Conservation (phyloP, 2,329 filamentous ascomycete genomes). For the Sclerotinia glacialis region DNA sequence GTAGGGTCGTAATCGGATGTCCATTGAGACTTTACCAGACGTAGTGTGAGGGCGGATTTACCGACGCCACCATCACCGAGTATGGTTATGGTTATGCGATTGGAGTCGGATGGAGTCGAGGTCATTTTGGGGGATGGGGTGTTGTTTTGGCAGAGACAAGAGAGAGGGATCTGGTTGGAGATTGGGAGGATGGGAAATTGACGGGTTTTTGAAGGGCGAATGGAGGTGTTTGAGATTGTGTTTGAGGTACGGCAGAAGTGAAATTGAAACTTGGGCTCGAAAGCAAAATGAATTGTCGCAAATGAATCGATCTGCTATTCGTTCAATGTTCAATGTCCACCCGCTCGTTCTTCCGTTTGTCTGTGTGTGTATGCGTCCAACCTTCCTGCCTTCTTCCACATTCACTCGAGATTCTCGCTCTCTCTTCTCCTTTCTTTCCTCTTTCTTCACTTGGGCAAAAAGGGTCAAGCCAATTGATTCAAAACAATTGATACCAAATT, state of each 20-base stretch:
- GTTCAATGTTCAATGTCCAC: background rate
- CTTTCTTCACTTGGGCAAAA: background rate
- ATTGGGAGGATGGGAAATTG: background rate
- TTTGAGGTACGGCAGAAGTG: conserved; percentile 2
- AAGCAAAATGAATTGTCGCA: conserved; percentile 1
- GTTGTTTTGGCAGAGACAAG: no score
- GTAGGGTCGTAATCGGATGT: conserved; percentile 79
- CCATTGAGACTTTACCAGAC: conserved; percentile 79
- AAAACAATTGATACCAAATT: background rate
- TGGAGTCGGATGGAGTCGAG: conserved; percentile 15
- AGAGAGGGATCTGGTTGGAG: background rate
- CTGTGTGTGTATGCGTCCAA: background rate
- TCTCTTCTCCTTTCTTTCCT: conserved; percentile 8
- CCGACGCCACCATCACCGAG: conserved; percentile 83
- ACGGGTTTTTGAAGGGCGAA: background rate
- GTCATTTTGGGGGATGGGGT: background rate
- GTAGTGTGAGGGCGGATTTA: conserved; percentile 81
- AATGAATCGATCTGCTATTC: background rate
- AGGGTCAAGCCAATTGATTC: conserved; percentile 1
- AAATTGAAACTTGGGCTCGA: background rate
- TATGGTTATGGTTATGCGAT: conserved; percentile 68
- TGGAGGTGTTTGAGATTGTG: background rate
- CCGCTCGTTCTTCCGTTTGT: background rate
- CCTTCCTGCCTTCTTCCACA: background rate
- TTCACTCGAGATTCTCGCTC: background rate